Conservation (phyloP, 305 asterid genomes). For the Solanum hybrid region DNA sequence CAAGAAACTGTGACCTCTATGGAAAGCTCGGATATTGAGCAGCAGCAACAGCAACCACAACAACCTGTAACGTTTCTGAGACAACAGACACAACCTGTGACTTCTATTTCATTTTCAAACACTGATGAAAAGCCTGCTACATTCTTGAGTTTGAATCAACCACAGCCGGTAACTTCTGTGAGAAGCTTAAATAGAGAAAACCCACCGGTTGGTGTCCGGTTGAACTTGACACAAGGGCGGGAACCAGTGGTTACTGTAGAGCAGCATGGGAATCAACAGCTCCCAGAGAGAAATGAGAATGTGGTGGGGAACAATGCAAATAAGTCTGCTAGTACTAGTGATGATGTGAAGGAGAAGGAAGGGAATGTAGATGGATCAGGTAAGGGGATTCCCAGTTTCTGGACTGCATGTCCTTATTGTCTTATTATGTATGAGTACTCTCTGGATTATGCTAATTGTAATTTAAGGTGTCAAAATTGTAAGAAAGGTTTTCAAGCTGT, state of each 20-base stretch:
- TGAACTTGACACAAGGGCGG: not conserved
- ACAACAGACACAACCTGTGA: not conserved
- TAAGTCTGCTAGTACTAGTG: not conserved
- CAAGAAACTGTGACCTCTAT: constrained; percentile 3
- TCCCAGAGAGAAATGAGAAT: constrained; percentile 10
- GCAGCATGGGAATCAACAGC: constrained; percentile 4
- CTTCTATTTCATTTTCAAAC: not conserved
- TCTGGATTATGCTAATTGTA: constrained; percentile 44
- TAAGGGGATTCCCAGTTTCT: constrained; percentile 22
- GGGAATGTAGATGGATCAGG: constrained; percentile 16
- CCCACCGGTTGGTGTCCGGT: not conserved
- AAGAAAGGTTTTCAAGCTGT: constrained; percentile 35
- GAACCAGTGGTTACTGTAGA: not conserved
- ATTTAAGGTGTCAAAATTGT: constrained; percentile 46
- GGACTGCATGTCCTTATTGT: constrained; percentile 93
- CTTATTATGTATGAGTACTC: constrained; percentile 76
- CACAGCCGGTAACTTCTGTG: constrained; percentile 5
- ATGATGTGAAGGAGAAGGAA: constrained; percentile 16
- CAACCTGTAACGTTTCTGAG: not conserved
- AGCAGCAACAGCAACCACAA: not conserved
- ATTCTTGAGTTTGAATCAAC: constrained; percentile 15
- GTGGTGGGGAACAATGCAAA: not conserved
- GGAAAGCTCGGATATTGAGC: not conserved
- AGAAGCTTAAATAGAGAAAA: not conserved
- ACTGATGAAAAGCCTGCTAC: constrained; percentile 10